A percentile compares a stretch with the other conserved stretches of the same genome.
phyloP scores from a whole-genome alignment of 2,329 filamentous ascomycete genomes.

The Diaporthe velutina region DNA sequence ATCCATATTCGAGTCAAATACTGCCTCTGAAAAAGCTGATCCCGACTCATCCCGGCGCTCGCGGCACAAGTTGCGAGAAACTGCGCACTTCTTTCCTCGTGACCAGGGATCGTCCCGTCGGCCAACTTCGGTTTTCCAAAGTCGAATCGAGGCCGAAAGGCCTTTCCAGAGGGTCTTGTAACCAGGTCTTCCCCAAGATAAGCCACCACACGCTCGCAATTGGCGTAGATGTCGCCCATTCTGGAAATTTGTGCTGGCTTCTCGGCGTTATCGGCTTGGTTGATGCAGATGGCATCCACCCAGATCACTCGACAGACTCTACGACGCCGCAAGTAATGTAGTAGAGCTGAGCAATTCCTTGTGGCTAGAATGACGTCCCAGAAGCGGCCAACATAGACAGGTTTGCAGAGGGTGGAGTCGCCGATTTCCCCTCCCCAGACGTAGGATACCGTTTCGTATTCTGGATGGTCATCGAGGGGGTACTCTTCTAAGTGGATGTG shows the following conservation, averaged over 20 bases:
- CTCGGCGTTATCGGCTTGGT: constrained; percentile 42
- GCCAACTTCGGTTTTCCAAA: neutral
- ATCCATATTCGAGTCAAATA: constrained; percentile 18
- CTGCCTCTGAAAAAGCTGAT: neutral
- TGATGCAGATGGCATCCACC: constrained; percentile 44
- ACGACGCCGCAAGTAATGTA: constrained; percentile 39
- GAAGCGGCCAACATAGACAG: constrained; percentile 44
- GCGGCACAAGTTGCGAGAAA: neutral
- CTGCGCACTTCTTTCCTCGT: too few relatives aligned
- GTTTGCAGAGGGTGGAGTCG: constrained; percentile 41
- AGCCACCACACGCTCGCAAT: neutral
- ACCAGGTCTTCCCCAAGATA: neutral
- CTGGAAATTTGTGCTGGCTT: constrained; percentile 42
- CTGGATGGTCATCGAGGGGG: constrained; percentile 41
- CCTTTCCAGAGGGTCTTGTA: too few relatives aligned
- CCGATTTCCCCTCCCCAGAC: constrained; percentile 46
- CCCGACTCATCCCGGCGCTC: neutral
- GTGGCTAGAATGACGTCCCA: constrained; percentile 48
- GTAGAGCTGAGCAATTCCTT: constrained; percentile 46
- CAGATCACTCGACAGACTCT: constrained; percentile 38
- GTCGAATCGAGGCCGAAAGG: neutral
- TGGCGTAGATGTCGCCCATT: constrained; percentile 39
- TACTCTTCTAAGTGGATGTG: constrained; percentile 41
- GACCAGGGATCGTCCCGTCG: too few relatives aligned
- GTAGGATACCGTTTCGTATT: constrained; percentile 49